phyloP scores from a whole-genome alignment of 495 filamentous ascomycete species.

The Extremus antarcticus region DNA sequence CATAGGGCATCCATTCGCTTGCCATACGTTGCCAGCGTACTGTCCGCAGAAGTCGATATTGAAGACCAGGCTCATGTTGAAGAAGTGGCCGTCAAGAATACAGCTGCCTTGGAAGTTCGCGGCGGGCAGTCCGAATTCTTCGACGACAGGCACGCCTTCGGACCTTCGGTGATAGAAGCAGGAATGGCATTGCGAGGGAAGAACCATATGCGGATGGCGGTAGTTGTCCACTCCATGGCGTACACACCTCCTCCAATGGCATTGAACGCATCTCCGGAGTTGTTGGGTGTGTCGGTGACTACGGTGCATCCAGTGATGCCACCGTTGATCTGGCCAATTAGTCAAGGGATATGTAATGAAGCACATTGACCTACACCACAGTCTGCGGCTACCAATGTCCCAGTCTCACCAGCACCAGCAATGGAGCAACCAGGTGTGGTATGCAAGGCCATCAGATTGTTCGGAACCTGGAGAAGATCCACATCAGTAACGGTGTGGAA shows the following conservation, averaged over 20 bases:
- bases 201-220: slow-evolving; percentile 64
- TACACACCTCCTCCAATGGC: slow-evolving; percentile 56
- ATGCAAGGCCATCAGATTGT: slow-evolving; percentile 66
- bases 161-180: slow-evolving; percentile 41
- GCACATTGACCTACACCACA: slow-evolving; percentile 42
- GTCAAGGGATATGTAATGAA: slow-evolving; percentile 34
- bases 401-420: slow-evolving; percentile 38
- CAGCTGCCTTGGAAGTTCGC: slow-evolving; percentile 55
- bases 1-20: slow-evolving; percentile 14
- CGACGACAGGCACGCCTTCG: slow-evolving; percentile 45
- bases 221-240: slow-evolving; percentile 63
- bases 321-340: slow-evolving; percentile 6
- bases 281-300: slow-evolving; percentile 28
- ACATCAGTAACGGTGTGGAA: too few relatives aligned
- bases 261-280: slow-evolving; percentile 65
- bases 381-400: slow-evolving; percentile 38
- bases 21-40: slow-evolving; percentile 60
- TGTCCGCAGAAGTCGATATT: slow-evolving; percentile 83
- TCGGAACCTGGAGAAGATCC: too few relatives aligned
- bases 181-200: slow-evolving; percentile 56
- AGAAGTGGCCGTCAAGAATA: slow-evolving; percentile 54
- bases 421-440: slow-evolving; percentile 55
- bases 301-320: slow-evolving; percentile 5
- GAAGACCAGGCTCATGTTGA: slow-evolving; percentile 63
- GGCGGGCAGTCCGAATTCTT: slow-evolving; percentile 49